These are phyloP conservation scores for Saccharomyces hybrid DNA, from an alignment of 1,139 yeast genomes.

Conservation along the genomic window DNA sequence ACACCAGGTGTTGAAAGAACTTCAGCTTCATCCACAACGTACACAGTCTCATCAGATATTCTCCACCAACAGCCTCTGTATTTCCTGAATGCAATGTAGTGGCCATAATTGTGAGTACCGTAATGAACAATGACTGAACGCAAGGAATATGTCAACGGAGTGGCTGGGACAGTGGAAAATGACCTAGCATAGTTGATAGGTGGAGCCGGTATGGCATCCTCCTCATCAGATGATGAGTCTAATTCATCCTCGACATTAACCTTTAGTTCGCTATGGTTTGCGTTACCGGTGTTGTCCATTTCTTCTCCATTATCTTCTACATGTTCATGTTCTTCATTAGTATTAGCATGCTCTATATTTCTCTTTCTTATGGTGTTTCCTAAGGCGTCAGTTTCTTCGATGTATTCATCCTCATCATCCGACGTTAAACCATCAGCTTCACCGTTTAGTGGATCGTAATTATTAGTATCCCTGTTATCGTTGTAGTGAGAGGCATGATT, in stretches of 20 bases:
- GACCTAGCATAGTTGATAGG: slow-evolving; percentile 10
- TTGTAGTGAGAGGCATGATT: slow-evolving; percentile 6
- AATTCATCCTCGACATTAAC: slow-evolving; percentile 3
- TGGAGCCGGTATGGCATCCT: slow-evolving; percentile 7
- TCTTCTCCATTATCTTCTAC: slow-evolving; percentile 8
- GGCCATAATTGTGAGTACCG: slow-evolving; percentile 94
- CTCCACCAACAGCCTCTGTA: slow-evolving; percentile 89
- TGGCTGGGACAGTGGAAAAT: slow-evolving; percentile 28
- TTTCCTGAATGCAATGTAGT: slow-evolving; percentile 79
- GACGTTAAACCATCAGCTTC: slow-evolving; percentile 17
- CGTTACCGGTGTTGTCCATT: slow-evolving; percentile 8
- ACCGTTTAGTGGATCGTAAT: slow-evolving; percentile 29
- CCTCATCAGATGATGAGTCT: slow-evolving; percentile 9
- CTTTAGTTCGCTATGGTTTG: slow-evolving; percentile 12
- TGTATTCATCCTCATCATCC: slow-evolving; percentile 16
- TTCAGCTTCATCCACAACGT: slow-evolving; percentile 69
- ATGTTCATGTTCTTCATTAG: slow-evolving; percentile 10
- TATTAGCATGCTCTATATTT: slow-evolving; percentile 8
- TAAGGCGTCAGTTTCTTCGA: slow-evolving; percentile 26
- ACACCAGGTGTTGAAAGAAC: slow-evolving; percentile 80
- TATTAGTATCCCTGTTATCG: slow-evolving; percentile 13
- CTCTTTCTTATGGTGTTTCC: slow-evolving; percentile 25
- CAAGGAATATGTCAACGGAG: slow-evolving; percentile 52
- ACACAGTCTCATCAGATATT: slow-evolving; percentile 81
- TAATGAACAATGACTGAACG: slow-evolving; percentile 85